A percentile compares a stretch with the other conserved stretches of the same genome.
These are phyloP conservation scores for Arabidopsis lyrata DNA, from an alignment of 441 rosid genomes.

Conservation along the genomic window DNA sequence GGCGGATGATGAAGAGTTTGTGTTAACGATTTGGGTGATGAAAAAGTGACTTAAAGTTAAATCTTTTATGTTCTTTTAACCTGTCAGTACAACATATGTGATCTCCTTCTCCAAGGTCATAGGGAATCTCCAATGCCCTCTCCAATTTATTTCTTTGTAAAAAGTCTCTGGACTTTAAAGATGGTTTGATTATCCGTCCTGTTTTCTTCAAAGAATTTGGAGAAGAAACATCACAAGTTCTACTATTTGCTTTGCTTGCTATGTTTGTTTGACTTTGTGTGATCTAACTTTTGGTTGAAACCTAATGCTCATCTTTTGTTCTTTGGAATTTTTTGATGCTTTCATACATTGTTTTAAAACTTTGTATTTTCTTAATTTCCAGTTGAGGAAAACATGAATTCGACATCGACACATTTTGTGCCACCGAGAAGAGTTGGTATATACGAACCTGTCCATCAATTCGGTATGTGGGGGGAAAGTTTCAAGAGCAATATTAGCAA, in stretches of 20 bases:
- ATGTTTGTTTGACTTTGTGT: conserved; percentile 11
- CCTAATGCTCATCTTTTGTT: conserved; percentile 6
- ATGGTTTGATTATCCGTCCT: background rate
- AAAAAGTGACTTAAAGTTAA: background rate
- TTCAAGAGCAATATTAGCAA: conserved; percentile 58
- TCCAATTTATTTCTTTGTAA: background rate
- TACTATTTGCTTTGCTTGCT: conserved; percentile 23
- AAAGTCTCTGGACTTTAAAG: background rate
- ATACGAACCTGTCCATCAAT: conserved; percentile 79
- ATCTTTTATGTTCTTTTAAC: conserved; percentile 23
- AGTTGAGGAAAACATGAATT: conserved; percentile 66
- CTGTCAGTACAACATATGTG: conserved; percentile 16
- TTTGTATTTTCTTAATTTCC: background rate
- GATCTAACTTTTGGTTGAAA: conserved; percentile 28
- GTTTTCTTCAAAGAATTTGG: conserved; percentile 8
- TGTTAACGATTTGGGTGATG: background rate
- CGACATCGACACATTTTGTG: conserved; percentile 78
- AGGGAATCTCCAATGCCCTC: conserved; percentile 13
- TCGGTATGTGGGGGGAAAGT: conserved; percentile 86
- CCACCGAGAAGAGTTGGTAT: conserved; percentile 74
- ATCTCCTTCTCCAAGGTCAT: conserved; percentile 33
- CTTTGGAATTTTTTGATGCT: background rate
- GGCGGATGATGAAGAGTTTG: background rate
- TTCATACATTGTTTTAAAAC: background rate
- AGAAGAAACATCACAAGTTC: conserved; percentile 7